phyloP scores from a whole-genome alignment of 2,329 filamentous ascomycete species.

The Arthroderma uncinatum region DNA sequence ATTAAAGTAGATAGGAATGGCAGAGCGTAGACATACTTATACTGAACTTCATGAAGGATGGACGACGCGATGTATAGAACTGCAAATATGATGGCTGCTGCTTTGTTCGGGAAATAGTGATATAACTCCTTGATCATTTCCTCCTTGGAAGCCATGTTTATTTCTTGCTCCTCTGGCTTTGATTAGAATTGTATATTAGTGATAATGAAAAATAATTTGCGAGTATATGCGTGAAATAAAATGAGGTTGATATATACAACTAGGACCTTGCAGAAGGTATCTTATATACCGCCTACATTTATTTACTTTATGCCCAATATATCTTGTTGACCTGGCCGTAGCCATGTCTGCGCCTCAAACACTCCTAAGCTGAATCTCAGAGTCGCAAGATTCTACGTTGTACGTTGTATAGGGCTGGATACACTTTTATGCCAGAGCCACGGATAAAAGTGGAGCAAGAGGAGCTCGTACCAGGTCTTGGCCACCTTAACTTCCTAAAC shows the following conservation, averaged over 20 bases:
- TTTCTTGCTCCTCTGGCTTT: background rate
- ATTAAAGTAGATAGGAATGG: background rate
- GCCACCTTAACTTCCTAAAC: background rate
- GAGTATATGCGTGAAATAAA: background rate
- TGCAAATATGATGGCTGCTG: constrained; percentile 4
- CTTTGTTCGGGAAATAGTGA: constrained; percentile 2
- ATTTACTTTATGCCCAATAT: background rate
- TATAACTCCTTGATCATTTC: background rate
- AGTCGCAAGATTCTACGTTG: background rate
- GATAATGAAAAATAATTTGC: background rate
- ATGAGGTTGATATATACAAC: background rate
- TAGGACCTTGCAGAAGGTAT: background rate
- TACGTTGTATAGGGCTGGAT: background rate
- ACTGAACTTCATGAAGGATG: constrained; percentile 3
- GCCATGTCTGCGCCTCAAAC: background rate
- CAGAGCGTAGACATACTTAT: background rate
- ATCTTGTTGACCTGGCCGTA: background rate
- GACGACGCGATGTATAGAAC: constrained; percentile 3
- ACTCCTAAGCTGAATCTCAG: background rate
- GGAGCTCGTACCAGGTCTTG: background rate
- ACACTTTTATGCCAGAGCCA: background rate
- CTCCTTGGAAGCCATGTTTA: background rate
- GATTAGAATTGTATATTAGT: background rate
- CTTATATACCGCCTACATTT: background rate
- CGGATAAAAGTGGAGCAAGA: background rate